Evolutionary conservation across 192 early-diverging fungal species (phyloP).

Genomic region (Umbelopsis isabellina): DNA sequence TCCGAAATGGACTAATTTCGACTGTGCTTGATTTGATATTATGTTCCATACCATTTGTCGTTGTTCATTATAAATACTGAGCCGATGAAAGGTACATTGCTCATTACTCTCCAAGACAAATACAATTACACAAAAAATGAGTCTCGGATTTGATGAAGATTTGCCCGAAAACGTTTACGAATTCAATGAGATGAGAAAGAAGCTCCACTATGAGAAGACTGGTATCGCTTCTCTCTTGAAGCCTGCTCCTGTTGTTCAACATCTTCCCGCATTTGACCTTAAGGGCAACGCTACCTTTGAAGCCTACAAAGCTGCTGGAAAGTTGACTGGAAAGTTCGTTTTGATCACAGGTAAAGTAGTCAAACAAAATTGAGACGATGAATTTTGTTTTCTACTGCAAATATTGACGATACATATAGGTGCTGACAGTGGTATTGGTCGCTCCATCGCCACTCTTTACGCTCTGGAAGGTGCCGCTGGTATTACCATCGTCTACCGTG

Average conservation of each 20-base stretch:
- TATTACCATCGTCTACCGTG: conserved; percentile 54
- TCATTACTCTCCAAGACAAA: not conserved
- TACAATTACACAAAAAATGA: conserved; percentile 29
- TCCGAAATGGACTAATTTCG: too few relatives aligned
- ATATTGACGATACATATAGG: conserved; percentile 18
- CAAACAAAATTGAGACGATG: not conserved
- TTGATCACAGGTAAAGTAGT: conserved; percentile 44
- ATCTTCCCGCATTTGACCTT: conserved; percentile 44
- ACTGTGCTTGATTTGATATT: too few relatives aligned
- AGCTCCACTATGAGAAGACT: conserved; percentile 35
- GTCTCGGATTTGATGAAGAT: conserved; percentile 42
- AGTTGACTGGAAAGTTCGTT: conserved; percentile 51
- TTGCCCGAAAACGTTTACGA: conserved; percentile 40
- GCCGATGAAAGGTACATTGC: too few relatives aligned
- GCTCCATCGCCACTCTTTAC: conserved; percentile 55
- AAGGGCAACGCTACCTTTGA: conserved; percentile 40
- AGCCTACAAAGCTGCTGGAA: conserved; percentile 47
- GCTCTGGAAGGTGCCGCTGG: conserved; percentile 51
- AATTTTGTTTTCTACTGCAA: not conserved
- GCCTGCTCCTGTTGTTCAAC: conserved; percentile 43
- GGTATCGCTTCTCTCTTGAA: conserved; percentile 41
- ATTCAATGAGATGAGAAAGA: conserved; percentile 38
- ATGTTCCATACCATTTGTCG: too few relatives aligned
- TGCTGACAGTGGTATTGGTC: conserved; percentile 54
- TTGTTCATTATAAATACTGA: conserved; percentile 3